phyloP scores from a whole-genome alignment of 1,284 basidiomycete genomes.

The Apiotrichum akiyoshidainum region DNA sequence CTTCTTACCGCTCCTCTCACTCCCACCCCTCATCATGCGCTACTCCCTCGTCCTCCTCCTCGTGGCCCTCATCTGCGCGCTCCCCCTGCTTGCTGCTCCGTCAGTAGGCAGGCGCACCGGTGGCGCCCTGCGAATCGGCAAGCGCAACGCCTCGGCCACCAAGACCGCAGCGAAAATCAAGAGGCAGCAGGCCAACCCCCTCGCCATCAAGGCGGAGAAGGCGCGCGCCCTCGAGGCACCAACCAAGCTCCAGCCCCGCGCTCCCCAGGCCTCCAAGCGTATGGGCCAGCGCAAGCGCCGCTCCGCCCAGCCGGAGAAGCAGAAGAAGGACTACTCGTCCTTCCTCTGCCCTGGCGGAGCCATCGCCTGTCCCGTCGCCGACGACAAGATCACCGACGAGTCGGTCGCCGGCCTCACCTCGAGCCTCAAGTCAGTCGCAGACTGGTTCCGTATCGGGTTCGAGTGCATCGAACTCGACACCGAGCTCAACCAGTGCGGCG shows the following conservation, averaged over 20 bases:
- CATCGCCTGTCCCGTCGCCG: slow-evolving; percentile 46
- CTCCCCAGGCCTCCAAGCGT: slow-evolving; percentile 38
- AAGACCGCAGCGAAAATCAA: not conserved
- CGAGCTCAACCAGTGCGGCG: slow-evolving; percentile 50
- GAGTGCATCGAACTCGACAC: slow-evolving; percentile 51
- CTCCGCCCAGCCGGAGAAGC: slow-evolving; percentile 18
- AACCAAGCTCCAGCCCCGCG: slow-evolving; percentile 38
- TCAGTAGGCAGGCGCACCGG: too few relatives aligned
- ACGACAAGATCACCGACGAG: slow-evolving; percentile 30
- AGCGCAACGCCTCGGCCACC: not conserved
- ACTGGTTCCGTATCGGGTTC: slow-evolving; percentile 52
- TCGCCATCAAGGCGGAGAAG: not conserved
- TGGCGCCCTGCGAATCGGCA: not conserved
- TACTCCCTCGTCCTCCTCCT: not conserved
- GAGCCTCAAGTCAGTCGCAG: slow-evolving; percentile 41
- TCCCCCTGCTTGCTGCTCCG: slow-evolving; percentile 1
- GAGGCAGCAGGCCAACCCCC: not conserved
- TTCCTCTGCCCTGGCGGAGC: slow-evolving; percentile 50
- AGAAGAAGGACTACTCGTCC: slow-evolving; percentile 50
- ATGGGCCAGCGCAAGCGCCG: slow-evolving; percentile 42
- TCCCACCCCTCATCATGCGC: not conserved
- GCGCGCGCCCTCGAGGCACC: slow-evolving; percentile 20
- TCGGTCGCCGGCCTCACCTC: slow-evolving; percentile 28
- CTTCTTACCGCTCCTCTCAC: not conserved
- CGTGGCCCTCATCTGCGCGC: not conserved